These are phyloP conservation scores for Exophiala spinifera DNA, from an alignment of 2,329 filamentous ascomycete genomes.

Conservation along the genomic window DNA sequence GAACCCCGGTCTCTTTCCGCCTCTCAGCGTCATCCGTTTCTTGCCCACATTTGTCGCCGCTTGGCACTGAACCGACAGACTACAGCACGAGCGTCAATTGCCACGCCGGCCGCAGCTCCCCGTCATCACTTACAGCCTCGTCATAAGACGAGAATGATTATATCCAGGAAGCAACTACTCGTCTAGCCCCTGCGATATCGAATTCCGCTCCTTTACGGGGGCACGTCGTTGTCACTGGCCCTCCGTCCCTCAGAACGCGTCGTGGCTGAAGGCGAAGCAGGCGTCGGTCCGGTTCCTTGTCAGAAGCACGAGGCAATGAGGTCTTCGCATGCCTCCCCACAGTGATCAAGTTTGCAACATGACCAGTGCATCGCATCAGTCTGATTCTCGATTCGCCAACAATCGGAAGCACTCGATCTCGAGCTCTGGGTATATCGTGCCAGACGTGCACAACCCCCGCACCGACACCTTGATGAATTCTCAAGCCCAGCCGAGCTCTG, in stretches of 20 bases:
- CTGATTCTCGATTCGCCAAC: constrained; percentile 5
- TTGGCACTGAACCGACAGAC: not conserved
- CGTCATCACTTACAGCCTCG: not conserved
- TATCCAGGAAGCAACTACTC: not conserved
- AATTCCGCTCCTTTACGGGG: not conserved
- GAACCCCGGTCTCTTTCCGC: not conserved
- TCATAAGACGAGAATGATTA: not conserved
- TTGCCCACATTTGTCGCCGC: not conserved
- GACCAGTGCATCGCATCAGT: constrained; percentile 19
- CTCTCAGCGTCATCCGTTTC: not conserved
- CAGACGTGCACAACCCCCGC: constrained; percentile 23
- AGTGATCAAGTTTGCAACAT: constrained; percentile 8
- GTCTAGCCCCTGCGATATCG: no score
- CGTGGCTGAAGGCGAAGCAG: not conserved
- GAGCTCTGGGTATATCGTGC: constrained; percentile 11
- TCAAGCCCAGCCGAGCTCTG: constrained; percentile 10
- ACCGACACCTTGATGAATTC: constrained; percentile 20
- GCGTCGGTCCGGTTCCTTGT: constrained; percentile 8
- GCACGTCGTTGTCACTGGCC: not conserved
- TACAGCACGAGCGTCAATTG: not conserved
- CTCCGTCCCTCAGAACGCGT: not conserved
- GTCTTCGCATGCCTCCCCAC: not conserved
- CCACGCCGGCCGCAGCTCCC: not conserved
- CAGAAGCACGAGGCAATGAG: constrained; percentile 17
- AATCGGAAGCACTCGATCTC: constrained; percentile 14